Evolutionary conservation across 2,329 filamentous ascomycete species (phyloP).

Genomic region (Colletotrichum sp.): DNA sequence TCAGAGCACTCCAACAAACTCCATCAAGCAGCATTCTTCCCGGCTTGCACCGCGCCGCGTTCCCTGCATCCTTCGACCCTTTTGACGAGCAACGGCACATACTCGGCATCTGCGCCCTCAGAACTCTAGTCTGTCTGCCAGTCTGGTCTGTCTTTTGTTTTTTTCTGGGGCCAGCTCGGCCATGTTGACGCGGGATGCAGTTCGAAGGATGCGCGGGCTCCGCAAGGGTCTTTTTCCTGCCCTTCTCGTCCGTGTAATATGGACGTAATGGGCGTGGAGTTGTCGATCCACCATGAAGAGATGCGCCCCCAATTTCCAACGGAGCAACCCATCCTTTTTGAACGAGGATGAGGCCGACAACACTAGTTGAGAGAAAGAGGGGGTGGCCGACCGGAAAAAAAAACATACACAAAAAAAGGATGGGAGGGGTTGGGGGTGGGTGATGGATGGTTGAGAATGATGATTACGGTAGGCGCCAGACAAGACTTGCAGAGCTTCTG

Average conservation of each 20-base stretch:
- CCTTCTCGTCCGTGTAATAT: not conserved
- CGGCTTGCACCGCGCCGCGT: not conserved
- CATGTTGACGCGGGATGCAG: not conserved
- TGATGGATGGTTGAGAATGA: not conserved
- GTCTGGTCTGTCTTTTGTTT: not conserved
- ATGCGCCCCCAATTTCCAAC: not conserved
- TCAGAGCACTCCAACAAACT: not conserved
- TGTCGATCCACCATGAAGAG: conserved; percentile 8
- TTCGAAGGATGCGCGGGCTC: not conserved
- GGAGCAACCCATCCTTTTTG: not conserved
- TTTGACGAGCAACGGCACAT: not conserved
- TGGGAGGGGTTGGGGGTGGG: not conserved
- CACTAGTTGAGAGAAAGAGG: not conserved
- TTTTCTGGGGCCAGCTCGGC: not conserved
- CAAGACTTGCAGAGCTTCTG: conserved; percentile 17
- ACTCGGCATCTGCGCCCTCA: conserved; percentile 1
- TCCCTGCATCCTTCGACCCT: not conserved
- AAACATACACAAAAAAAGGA: not conserved
- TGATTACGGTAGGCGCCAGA: not conserved
- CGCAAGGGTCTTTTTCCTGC: not conserved
- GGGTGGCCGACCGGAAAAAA: not conserved
- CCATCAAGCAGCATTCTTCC: not conserved
- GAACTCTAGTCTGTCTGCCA: not conserved
- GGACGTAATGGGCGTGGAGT: conserved; percentile 16
- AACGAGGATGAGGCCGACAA: not conserved